Percentiles rank a stretch among this genome's conserved stretches.
Conservation (phyloP, 768 basidiomycete species). For the Collybiopsis confluens region DNA sequence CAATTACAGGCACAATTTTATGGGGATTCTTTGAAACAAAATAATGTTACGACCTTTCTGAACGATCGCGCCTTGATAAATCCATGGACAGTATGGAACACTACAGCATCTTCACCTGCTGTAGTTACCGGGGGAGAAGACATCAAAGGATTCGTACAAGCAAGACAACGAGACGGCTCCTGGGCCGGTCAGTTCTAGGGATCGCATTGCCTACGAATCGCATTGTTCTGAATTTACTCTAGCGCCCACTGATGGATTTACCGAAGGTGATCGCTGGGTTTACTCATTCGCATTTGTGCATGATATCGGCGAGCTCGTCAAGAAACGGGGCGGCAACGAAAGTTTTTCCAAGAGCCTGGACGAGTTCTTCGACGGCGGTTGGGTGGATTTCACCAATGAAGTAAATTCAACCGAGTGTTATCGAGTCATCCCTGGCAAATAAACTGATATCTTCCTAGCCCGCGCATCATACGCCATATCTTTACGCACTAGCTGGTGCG, state of each 20-base stretch:
- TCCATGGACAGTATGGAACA: slow-evolving; percentile 67
- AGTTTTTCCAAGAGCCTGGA: slow-evolving; percentile 67
- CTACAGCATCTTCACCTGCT: slow-evolving; percentile 1
- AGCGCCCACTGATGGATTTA: slow-evolving; percentile 62
- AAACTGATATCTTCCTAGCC: slow-evolving; percentile 41
- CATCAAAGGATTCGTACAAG: slow-evolving; percentile 79
- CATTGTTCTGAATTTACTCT: not conserved
- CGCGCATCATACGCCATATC: slow-evolving; percentile 82
- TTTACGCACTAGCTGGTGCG: slow-evolving; percentile 70
- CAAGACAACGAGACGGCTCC: slow-evolving; percentile 57
- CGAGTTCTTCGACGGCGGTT: slow-evolving; percentile 52
- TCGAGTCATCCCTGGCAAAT: not conserved
- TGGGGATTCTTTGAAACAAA: not conserved
- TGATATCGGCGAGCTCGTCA: slow-evolving; percentile 58
- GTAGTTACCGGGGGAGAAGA: slow-evolving; percentile 10
- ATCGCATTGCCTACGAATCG: not conserved
- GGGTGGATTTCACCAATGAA: slow-evolving; percentile 83
- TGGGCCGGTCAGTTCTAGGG: slow-evolving; percentile 56
- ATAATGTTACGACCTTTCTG: slow-evolving; percentile 32
- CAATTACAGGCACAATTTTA: not conserved
- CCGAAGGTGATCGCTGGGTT: slow-evolving; percentile 76
- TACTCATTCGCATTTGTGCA: slow-evolving; percentile 80
- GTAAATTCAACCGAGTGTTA: slow-evolving; percentile 29
- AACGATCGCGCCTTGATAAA: slow-evolving; percentile 47
- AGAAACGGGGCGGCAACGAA: slow-evolving; percentile 58